phyloP scores from a whole-genome alignment of 2,329 filamentous ascomycete genomes.

The Knoxdaviesia proteae region DNA sequence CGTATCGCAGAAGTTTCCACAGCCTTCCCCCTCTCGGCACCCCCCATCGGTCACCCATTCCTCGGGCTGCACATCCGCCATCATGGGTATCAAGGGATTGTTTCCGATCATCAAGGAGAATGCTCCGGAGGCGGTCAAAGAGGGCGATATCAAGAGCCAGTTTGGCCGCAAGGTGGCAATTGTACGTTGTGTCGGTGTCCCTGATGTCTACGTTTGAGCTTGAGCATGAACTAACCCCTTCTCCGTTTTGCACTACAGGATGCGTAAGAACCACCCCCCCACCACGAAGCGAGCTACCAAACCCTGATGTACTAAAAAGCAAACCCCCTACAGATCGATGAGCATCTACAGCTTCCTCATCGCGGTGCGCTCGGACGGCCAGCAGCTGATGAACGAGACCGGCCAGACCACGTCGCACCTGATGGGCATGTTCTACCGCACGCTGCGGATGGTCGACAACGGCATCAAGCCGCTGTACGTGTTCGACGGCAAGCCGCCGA shows the following conservation, averaged over 20 bases:
- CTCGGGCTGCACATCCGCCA: slow-evolving; percentile 7
- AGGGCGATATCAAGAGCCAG: slow-evolving; percentile 95
- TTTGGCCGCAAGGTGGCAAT: slow-evolving; percentile 97
- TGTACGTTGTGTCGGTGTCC: slow-evolving; percentile 34
- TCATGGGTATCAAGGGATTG: slow-evolving; percentile 50
- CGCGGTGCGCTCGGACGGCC: slow-evolving; percentile 86
- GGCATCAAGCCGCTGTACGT: slow-evolving; percentile 98
- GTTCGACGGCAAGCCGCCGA: slow-evolving; percentile 90
- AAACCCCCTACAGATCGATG: slow-evolving; percentile 49
- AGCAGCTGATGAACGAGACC: slow-evolving; percentile 85
- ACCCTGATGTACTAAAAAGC: slow-evolving; percentile 2
- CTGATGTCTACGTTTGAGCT: too few species aligned
- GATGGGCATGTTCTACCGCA: slow-evolving; percentile 99
- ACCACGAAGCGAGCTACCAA: not conserved
- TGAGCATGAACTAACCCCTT: not conserved
- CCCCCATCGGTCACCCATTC: too few species aligned
- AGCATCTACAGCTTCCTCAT: slow-evolving; percentile 98
- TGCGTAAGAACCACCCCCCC: slow-evolving; percentile 6
- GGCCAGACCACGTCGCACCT: slow-evolving; percentile 95
- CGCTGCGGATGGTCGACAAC: slow-evolving; percentile 92
- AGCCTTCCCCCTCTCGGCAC: too few species aligned
- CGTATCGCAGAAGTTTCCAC: too few species aligned
- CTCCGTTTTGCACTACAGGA: slow-evolving; percentile 9
- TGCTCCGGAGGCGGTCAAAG: slow-evolving; percentile 86
- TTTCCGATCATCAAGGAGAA: slow-evolving; percentile 75